Conservation (phyloP, 257 asterid genomes). For the Rhazya stricta region DNA sequence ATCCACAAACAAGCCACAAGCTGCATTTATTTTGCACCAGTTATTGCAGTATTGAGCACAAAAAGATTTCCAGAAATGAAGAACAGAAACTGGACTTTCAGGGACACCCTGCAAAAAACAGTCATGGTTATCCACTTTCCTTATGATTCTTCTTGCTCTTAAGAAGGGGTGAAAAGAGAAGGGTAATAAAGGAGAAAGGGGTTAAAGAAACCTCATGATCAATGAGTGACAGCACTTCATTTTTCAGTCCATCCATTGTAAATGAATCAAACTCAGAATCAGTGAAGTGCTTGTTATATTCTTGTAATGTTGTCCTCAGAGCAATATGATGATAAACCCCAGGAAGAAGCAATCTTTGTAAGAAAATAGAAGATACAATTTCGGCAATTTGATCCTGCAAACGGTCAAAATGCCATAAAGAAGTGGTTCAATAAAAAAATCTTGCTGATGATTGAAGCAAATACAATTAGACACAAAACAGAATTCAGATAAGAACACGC, state of each 20-base stretch:
- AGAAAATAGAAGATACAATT: constrained; percentile 70
- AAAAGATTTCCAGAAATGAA: constrained; percentile 69
- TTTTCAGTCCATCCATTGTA: constrained; percentile 75
- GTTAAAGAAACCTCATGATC: constrained; percentile 58
- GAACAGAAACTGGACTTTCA: constrained; percentile 59
- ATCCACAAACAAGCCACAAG: constrained; percentile 74
- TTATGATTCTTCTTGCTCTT: not conserved
- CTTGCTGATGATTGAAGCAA: not conserved
- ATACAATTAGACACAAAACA: not conserved
- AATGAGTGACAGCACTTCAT: constrained; percentile 67
- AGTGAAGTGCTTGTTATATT: constrained; percentile 62
- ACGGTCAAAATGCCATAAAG: not conserved
- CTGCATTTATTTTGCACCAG: constrained; percentile 71
- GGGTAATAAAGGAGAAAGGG: constrained; percentile 7
- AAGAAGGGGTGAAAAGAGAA: constrained; percentile 6
- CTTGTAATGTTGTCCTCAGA: constrained; percentile 71
- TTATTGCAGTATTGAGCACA: constrained; percentile 56
- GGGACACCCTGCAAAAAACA: constrained; percentile 54
- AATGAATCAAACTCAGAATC: constrained; percentile 73
- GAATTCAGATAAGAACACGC: not conserved
- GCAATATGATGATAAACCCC: constrained; percentile 64
- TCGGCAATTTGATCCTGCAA: constrained; percentile 83
- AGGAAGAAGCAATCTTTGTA: constrained; percentile 82
- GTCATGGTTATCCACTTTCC: constrained; percentile 20
- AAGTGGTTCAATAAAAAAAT: not conserved